These are phyloP conservation scores for Astragalus glycyphyllos DNA, from an alignment of 306 rosid genomes.

Conservation along the genomic window DNA sequence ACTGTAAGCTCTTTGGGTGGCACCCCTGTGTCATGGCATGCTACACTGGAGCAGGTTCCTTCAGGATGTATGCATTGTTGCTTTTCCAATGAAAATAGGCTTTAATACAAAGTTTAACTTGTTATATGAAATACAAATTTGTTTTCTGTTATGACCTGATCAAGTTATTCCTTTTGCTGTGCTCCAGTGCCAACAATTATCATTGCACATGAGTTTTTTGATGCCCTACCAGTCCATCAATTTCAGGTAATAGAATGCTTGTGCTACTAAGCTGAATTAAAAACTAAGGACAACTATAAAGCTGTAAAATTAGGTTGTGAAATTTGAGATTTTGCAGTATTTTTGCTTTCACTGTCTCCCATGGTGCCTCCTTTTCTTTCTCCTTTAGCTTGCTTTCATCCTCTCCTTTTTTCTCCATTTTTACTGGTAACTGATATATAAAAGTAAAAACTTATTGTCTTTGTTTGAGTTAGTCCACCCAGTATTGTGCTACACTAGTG, in stretches of 20 bases:
- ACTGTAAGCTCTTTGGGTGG: conserved; percentile 68
- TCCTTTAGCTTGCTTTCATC: conserved; percentile 5
- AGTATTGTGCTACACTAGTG: conserved; percentile 2
- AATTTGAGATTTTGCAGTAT: conserved; percentile 11
- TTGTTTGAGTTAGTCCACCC: conserved; percentile 29
- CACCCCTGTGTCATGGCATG: conserved; percentile 92
- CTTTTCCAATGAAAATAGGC: conserved; percentile 34
- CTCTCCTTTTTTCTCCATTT: background rate
- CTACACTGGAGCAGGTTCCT: conserved; percentile 88
- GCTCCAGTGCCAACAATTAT: conserved; percentile 80
- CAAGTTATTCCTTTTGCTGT: conserved; percentile 31
- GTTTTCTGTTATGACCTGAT: conserved; percentile 35
- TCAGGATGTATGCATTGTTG: conserved; percentile 75
- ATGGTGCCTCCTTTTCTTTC: conserved; percentile 29
- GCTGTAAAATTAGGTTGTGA: conserved; percentile 13
- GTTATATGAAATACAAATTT: conserved; percentile 27
- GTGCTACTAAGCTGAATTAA: conserved; percentile 35
- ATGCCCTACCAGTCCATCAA: conserved; percentile 94
- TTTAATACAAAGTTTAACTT: conserved; percentile 7
- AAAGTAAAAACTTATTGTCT: background rate
- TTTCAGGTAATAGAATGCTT: conserved; percentile 67
- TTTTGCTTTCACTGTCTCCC: conserved; percentile 29
- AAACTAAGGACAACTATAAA: conserved; percentile 14
- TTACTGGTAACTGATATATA: conserved; percentile 10
- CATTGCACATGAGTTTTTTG: conserved; percentile 92